phyloP scores from a whole-genome alignment of 768 basidiomycete genomes.

The Thelephora aurantiotincta region DNA sequence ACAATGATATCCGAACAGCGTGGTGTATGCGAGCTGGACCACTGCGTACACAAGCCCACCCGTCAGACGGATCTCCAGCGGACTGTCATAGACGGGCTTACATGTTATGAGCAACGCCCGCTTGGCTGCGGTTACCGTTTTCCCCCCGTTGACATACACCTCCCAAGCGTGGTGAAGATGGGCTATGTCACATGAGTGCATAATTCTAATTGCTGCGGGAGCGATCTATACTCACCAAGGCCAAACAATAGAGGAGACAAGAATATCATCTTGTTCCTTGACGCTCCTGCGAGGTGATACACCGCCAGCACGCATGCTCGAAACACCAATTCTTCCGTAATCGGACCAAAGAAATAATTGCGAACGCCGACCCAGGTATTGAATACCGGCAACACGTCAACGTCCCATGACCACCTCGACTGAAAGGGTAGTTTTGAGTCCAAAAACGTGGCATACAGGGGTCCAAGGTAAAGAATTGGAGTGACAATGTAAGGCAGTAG shows the following conservation, averaged over 20 bases:
- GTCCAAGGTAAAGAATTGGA: slow-evolving; percentile 65
- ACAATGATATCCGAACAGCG: slow-evolving; percentile 81
- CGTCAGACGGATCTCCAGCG: too few relatives aligned
- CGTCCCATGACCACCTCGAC: slow-evolving; percentile 27
- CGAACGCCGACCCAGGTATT: slow-evolving; percentile 45
- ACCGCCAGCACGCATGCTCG: slow-evolving; percentile 69
- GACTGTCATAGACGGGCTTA: slow-evolving; percentile 18
- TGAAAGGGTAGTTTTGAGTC: slow-evolving; percentile 40
- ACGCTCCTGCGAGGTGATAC: slow-evolving; percentile 51
- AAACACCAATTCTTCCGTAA: slow-evolving; percentile 90
- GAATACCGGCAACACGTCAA: slow-evolving; percentile 26
- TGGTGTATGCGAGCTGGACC: slow-evolving; percentile 85
- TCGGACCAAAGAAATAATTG: slow-evolving; percentile 63
- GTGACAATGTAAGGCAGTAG: slow-evolving; percentile 46
- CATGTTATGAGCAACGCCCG: slow-evolving; percentile 42
- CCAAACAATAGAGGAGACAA: slow-evolving; percentile 81
- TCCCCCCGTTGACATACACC: slow-evolving; percentile 59
- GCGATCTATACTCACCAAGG: slow-evolving; percentile 39
- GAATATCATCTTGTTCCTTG: slow-evolving; percentile 51
- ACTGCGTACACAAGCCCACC: slow-evolving; percentile 26
- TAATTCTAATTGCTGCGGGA: neutral
- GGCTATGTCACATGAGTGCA: slow-evolving; percentile 29
- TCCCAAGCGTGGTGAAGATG: slow-evolving; percentile 93
- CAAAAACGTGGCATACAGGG: slow-evolving; percentile 47
- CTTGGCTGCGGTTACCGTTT: slow-evolving; percentile 46